Conservation (phyloP, 2,329 filamentous ascomycete species). For the Colletotrichum navitas region DNA sequence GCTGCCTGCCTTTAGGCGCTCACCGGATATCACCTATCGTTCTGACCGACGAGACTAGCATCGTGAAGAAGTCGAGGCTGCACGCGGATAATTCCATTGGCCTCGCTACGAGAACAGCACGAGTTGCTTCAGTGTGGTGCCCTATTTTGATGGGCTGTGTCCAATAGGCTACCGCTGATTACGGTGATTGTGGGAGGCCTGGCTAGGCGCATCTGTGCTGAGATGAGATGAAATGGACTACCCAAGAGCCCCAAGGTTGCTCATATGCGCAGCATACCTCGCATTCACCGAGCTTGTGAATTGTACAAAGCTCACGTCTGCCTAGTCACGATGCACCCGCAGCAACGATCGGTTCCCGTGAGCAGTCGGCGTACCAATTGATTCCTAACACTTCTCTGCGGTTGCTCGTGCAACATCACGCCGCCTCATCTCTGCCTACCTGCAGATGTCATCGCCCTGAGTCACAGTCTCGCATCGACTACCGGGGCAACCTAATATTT, state of each 20-base stretch:
- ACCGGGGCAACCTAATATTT: neutral
- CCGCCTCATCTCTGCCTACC: slow-evolving; percentile 9
- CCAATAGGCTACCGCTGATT: neutral
- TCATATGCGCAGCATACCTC: slow-evolving; percentile 2
- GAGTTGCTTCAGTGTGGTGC: neutral
- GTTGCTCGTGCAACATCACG: slow-evolving; percentile 8
- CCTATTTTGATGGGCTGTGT: slow-evolving; percentile 16
- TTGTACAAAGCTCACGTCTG: neutral
- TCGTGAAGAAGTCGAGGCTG: neutral
- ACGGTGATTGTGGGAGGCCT: neutral
- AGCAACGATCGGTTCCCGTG: neutral
- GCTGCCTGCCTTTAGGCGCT: slow-evolving; percentile 17
- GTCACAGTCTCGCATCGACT: slow-evolving; percentile 5
- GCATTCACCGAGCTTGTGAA: neutral
- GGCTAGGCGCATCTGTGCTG: neutral
- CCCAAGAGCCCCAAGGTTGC: neutral
- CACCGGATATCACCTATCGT: slow-evolving; percentile 11
- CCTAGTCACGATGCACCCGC: too few species aligned
- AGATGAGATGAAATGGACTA: neutral
- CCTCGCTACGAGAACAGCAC: neutral
- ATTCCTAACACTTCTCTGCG: neutral
- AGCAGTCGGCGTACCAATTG: neutral
- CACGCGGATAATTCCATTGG: neutral
- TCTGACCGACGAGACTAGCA: neutral
- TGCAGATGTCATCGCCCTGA: neutral